Base-by-base conservation (phyloP, 2,329 filamentous ascomycete species). In the Exophiala xenobiotica region DNA sequence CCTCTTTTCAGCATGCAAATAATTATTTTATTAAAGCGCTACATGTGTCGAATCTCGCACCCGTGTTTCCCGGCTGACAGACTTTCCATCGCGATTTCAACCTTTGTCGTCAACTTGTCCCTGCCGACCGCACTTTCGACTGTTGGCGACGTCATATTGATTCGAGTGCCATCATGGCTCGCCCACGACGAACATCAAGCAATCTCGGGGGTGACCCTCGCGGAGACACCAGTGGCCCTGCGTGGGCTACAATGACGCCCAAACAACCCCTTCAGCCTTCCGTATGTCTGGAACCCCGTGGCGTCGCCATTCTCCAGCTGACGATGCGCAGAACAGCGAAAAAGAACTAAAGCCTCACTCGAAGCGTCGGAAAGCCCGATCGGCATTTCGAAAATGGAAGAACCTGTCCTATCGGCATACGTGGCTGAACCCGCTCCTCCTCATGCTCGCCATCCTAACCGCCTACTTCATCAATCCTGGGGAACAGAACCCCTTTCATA, bases 381-480 rank as follows among this genome's bases (percentile, higher is more conserved):
- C 70, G 8, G 57, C 66, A 33, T 65, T 75, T 47, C 70, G 72
- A 37, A 70, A 72, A 49, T 75, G 69, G 62, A 73, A 71, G 52
- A 52, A 60, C 70, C 49, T 60, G 26, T 63, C 54, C 19, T 26
- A 54, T 19, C 48, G 54, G 14, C 77, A 81, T 62, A 81, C 78
- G 12, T 81, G 78, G 78, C 64, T 80, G 26, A 75, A 75, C 46
- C 90, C 90, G n/a, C 78, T 90, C 54, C 69, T 85, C 62, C 70
- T 91, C 56, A 71, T 87, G 46, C 57, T 78, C 56, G 59, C 80
- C 65, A 77, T 89, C 65, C 70, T 86, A 54, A 69, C 75, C 39
- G 75, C 81, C 56, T 95, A 90, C 73, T 80, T 81, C 61, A 65
- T 86, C 65, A 84, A 88, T 65, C 90, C 90, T 6, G 79, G 79